Base-by-base conservation (phyloP, 1,284 basidiomycete genomes). In the Sanguinoderma infundibulare region DNA sequence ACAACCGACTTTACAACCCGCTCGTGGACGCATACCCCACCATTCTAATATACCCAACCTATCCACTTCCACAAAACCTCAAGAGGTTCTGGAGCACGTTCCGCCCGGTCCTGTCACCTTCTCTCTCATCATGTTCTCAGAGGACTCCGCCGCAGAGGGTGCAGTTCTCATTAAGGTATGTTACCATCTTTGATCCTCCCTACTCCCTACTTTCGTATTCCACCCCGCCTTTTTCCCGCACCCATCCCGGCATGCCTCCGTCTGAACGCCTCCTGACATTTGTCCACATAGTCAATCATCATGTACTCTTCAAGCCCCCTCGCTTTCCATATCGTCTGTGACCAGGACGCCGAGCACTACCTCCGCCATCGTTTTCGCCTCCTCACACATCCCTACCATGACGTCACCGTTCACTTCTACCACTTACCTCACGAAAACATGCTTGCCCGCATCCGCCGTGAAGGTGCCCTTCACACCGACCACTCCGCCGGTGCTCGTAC, bases 311-410 rank as follows among this genome's bases (percentile, higher is more conserved):
- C 76, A 22, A 72, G 71, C 38, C 79, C 81, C 17, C 70, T 78
- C 15, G 75, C 81, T n/a, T 77, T 83, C 58, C 81, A 83, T 64
- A 79, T 83, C 57, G 75, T 83, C 22, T 82, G 80, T 61, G 80
- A 83, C 62, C 74, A 79, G 30, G 65, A 53, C 8, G 80, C 80
- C 1, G 75, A 79, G 59, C 52, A 66, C 5, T 74, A 76, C 56
- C 68, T 82, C 6, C 74, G 78, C 58, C 63, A 63, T 7, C 74
- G 81, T 5, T 58, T 82, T 22, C 53, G 68, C 7, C 75, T 81
- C 34, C 67, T 83, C 32, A 73, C 67, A 9, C 74, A 71, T 10
- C 81, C 81, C 2, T 57, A 68, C 6, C 72, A 77, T 60, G 68
- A 73, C 49, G 62, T 82, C 55, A 67, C 69, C 20, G 74, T 83